phyloP scores from a whole-genome alignment of 2,329 filamentous ascomycete species.

The Pyricularia sp. region DNA sequence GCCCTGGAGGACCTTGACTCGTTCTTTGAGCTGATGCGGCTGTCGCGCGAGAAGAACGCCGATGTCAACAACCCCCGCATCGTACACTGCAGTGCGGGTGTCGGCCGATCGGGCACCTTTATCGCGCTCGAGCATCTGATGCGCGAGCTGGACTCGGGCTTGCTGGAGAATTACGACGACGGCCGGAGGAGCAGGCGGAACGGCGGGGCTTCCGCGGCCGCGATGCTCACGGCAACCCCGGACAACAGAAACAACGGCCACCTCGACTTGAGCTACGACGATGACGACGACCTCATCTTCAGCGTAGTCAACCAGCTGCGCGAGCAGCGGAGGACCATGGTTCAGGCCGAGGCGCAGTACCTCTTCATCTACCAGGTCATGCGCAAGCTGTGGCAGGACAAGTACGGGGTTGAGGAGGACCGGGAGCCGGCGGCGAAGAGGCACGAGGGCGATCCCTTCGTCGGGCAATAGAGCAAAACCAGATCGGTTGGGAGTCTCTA shows the following conservation, averaged over 20 bases:
- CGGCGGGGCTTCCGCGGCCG: neutral
- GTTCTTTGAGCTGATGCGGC: conserved; percentile 59
- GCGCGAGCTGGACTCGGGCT: conserved; percentile 68
- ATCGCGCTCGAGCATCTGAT: conserved; percentile 92
- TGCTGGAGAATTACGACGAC: conserved; percentile 41
- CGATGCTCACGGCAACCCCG: conserved; percentile 1
- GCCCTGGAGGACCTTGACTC: conserved; percentile 55
- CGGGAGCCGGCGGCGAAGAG: conserved; percentile 41
- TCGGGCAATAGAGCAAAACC: conserved; percentile 14
- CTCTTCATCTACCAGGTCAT: conserved; percentile 83
- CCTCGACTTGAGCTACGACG: conserved; percentile 1
- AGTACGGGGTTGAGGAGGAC: conserved; percentile 36
- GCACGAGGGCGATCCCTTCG: conserved; percentile 40
- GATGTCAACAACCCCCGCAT: conserved; percentile 63
- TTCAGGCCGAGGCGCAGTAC: conserved; percentile 80
- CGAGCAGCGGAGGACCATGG: conserved; percentile 90
- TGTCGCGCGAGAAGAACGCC: conserved; percentile 51
- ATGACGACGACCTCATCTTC: conserved; percentile 38
- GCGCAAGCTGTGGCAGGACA: conserved; percentile 63
- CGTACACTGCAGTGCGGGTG: conserved; percentile 82
- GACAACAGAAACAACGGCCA: conserved; percentile 1
- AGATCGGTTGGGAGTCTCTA: neutral
- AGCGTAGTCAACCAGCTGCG: conserved; percentile 72
- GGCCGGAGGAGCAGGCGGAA: neutral
- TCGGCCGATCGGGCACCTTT: conserved; percentile 90